Percentiles rank a stretch among this genome's conserved stretches.
Conservation (phyloP, 805 yeast species). For the Wickerhamiella alocasiicola region DNA sequence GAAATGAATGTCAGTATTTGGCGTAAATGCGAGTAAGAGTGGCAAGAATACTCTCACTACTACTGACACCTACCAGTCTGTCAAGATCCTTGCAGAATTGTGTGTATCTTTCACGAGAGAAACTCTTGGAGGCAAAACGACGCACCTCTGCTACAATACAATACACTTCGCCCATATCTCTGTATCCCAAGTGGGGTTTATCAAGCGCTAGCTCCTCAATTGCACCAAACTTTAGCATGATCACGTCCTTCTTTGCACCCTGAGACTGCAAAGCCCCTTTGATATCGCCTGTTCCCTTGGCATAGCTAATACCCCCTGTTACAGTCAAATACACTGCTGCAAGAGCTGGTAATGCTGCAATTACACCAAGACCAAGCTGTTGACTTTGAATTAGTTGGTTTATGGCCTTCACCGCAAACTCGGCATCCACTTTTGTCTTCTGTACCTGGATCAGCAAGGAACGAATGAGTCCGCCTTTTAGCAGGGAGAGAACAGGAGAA, state of each 20-base stretch:
- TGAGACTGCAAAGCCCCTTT: neutral
- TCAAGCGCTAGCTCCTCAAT: slow-evolving; percentile 16
- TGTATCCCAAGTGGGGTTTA: slow-evolving; percentile 5
- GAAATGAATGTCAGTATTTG: slow-evolving; percentile 11
- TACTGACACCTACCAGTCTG: slow-evolving; percentile 9
- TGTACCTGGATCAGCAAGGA: slow-evolving; percentile 84
- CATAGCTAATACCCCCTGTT: neutral
- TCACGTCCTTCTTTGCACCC: slow-evolving; percentile 4
- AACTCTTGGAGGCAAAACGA: neutral
- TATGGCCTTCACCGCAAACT: slow-evolving; percentile 77
- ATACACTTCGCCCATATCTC: slow-evolving; percentile 17
- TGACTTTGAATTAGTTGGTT: slow-evolving; percentile 82
- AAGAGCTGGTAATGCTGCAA: slow-evolving; percentile 67
- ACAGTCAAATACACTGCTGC: slow-evolving; percentile 35
- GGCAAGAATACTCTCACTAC: slow-evolving; percentile 6
- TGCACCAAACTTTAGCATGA: slow-evolving; percentile 10
- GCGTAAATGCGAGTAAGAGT: slow-evolving; percentile 10
- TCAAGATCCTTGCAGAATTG: slow-evolving; percentile 11
- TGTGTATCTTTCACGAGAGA: neutral
- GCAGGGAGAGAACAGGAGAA: slow-evolving; percentile 48
- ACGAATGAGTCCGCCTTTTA: slow-evolving; percentile 62
- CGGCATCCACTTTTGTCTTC: slow-evolving; percentile 91
- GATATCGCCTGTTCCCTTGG: slow-evolving; percentile 5
- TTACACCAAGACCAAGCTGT: slow-evolving; percentile 84
- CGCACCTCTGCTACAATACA: slow-evolving; percentile 12